Percentiles rank a stretch among this genome's conserved stretches.
These are phyloP conservation scores for Saprolegnia parasitica DNA, from an alignment of 352 stramenopile species.

Conservation along the genomic window DNA sequence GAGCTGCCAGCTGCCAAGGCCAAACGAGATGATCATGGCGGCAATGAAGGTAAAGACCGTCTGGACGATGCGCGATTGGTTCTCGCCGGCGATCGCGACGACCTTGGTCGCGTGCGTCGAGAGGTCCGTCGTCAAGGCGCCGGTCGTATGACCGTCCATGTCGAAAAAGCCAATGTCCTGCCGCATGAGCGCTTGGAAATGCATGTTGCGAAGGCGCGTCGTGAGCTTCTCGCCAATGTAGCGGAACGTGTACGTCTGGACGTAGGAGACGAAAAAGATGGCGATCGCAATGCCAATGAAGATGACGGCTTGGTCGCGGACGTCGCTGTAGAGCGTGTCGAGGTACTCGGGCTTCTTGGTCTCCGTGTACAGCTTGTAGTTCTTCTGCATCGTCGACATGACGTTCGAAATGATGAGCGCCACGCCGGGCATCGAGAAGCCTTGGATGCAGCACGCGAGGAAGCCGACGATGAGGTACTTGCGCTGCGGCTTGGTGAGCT, in stretches of 20 bases:
- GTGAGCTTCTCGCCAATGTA: conserved; percentile 54
- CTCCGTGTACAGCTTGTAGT: conserved; percentile 35
- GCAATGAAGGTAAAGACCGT: conserved; percentile 48
- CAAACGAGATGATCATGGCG: conserved; percentile 62
- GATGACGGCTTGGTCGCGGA: conserved; percentile 35
- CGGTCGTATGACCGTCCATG: conserved; percentile 34
- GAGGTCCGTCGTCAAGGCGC: conserved; percentile 39
- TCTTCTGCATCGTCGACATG: conserved; percentile 35
- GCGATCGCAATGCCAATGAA: conserved; percentile 41
- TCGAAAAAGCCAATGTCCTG: conserved; percentile 56
- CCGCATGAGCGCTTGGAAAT: conserved; percentile 45
- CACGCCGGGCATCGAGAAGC: conserved; percentile 26
- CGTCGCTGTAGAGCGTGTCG: conserved; percentile 41
- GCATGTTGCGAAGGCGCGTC: conserved; percentile 40
- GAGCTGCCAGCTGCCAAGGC: conserved; percentile 59
- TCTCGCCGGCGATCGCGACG: conserved; percentile 42
- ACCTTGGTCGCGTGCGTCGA: conserved; percentile 48
- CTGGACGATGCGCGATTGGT: conserved; percentile 44
- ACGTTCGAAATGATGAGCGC: conserved; percentile 30
- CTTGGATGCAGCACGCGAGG: conserved; percentile 23
- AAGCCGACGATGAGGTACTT: conserved; percentile 9
- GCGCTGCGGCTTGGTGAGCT: conserved; percentile 23
- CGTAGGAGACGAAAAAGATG: conserved; percentile 31
- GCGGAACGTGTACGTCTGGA: conserved; percentile 44
- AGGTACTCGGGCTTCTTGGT: conserved; percentile 30